Evolutionary conservation across 2,329 filamentous ascomycete species (phyloP), one percentile per base, ranked within the genome.

Genomic region (Pseudogymnoascus sp.): DNA sequence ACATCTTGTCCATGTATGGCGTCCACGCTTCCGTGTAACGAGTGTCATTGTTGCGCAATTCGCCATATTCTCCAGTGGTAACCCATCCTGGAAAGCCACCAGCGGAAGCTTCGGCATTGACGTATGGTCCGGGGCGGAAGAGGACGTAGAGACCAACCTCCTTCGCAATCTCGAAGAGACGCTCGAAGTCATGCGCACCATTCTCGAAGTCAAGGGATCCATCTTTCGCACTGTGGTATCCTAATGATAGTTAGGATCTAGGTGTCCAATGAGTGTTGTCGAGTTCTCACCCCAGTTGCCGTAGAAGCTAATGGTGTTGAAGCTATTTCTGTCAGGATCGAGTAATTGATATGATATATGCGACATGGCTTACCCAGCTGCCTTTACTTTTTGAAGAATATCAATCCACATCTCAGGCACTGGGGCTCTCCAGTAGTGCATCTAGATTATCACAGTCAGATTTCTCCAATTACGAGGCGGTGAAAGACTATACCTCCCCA

Each of bases 61-160:
- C 67, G 2, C 83, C 83, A 59, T 83, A 83, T 27, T 76, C 82
- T 45, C 83, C 84, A 0, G 84, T 86, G 0, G 83, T 86, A 5
- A 84, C 70, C 83, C 84, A 87, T 1, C 84, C 73, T 0, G 85
- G 82, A 62, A 85, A 83, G 0, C 85, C 85, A 33, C 85, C 85
- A 0, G 80, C 83, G 64, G 81, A 85, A 2, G 82, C 77, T 68
- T 87, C 85, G 1, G 84, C 85, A 64, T 87, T 87, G 62, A 85
- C 79, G 62, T 87, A 87, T 0, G 83, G 83, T 0, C 84, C 84
- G 0, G 83, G 82, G 0, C 84, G 76, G 1, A 80, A 77, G 29
- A 84, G 78, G 39, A 83, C 76, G 65, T 83, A 84, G 39, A 84
- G 72, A 2, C 81, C 82, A 25, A 82, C 72, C 39, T 81, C 75